Evolutionary conservation across 2,329 filamentous ascomycete species (phyloP).

Genomic region (Arthrobotrys sphaeroides): DNA sequence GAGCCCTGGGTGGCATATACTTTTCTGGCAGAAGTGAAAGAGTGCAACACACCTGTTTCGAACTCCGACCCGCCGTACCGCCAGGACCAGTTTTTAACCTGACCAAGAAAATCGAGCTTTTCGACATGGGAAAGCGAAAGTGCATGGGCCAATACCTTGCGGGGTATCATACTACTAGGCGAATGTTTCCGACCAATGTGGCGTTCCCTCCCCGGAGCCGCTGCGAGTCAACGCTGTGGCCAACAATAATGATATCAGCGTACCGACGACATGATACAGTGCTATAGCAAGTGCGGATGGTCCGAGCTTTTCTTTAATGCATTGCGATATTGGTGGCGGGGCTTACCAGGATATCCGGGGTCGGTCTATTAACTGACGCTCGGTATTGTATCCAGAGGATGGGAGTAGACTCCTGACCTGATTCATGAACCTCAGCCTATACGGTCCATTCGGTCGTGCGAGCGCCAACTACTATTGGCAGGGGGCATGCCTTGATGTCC

Average conservation of each 20-base stretch:
- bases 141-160: conserved; percentile 4
- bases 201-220: not conserved
- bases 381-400: not conserved
- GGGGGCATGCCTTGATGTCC: not conserved
- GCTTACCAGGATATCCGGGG: not conserved
- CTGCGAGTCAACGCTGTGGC: not conserved
- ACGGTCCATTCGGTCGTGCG: not conserved
- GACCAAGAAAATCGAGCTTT: not conserved
- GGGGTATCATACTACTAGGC: conserved; percentile 5
- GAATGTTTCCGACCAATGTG: conserved; percentile 15
- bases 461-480: not conserved
- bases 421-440: not conserved
- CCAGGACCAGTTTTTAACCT: conserved; percentile 11
- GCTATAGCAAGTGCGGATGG: too few relatives aligned
- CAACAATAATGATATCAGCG: not conserved
- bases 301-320: too few relatives aligned
- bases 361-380: not conserved
- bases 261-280: too few relatives aligned
- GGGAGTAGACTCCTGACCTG: not conserved
- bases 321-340: too few relatives aligned
- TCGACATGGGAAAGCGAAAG: conserved; percentile 20
- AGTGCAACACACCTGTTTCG: not conserved
- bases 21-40: conserved; percentile 4
- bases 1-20: not conserved
- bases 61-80: not conserved